Conservation (phyloP, 2,329 filamentous ascomycete species). For the Penicillium sp. region DNA sequence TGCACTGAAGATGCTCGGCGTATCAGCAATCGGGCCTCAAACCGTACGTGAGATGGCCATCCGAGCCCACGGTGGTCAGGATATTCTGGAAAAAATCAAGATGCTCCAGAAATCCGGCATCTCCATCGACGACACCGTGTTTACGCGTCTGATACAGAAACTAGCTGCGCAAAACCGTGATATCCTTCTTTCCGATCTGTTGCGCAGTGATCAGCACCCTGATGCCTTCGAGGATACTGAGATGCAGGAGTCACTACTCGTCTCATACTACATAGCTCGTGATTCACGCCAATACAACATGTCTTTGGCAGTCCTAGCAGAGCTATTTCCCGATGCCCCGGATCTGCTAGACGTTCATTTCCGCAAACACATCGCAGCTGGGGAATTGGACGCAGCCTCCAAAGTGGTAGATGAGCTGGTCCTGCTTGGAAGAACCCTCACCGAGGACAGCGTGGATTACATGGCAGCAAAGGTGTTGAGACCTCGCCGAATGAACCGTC, state of each 20-base stretch:
- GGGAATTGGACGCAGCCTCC: constrained; percentile 29
- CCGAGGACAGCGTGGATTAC: constrained; percentile 41
- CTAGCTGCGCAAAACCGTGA: constrained; percentile 58
- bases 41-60: constrained; percentile 73
- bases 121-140: constrained; percentile 58
- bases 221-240: constrained; percentile 56
- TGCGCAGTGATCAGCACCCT: constrained; percentile 61
- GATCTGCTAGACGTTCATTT: constrained; percentile 39
- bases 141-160: constrained; percentile 60
- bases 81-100: constrained; percentile 56
- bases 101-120: constrained; percentile 62
- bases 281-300: constrained; percentile 53
- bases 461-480: constrained; percentile 39
- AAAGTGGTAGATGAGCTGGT: constrained; percentile 50
- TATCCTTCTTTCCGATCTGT: constrained; percentile 49
- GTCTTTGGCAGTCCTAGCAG: constrained; percentile 52
- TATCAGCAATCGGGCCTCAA: constrained; percentile 67
- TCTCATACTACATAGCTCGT: constrained; percentile 48
- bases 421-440: constrained; percentile 40
- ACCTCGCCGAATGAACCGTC: constrained; percentile 26
- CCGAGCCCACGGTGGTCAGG: constrained; percentile 55
- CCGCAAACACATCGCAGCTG: constrained; percentile 35
- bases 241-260: constrained; percentile 53
- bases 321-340: constrained; percentile 29
- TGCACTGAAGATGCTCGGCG: constrained; percentile 64